These are phyloP conservation scores for Populus davidiana DNA, from an alignment of 345 rosid species.

Conservation along the genomic window DNA sequence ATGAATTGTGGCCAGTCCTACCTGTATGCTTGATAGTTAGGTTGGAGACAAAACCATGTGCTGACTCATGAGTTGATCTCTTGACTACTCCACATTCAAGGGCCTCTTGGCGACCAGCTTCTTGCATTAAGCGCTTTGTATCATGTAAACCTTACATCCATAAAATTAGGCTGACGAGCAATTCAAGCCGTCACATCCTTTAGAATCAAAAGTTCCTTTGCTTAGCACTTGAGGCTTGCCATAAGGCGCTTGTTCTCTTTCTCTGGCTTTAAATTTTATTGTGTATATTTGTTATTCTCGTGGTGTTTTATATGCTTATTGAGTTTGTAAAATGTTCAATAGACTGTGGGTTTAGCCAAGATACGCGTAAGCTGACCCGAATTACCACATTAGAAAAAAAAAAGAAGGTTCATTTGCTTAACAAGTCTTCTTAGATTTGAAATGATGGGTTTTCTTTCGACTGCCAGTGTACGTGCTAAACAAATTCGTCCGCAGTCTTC, in stretches of 20 bases:
- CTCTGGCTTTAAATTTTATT: too few species aligned
- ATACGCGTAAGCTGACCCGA: too few species aligned
- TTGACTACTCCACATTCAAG: not conserved
- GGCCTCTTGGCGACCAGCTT: not conserved
- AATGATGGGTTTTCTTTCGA: constrained; percentile 11
- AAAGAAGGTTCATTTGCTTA: too few species aligned
- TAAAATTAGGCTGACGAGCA: not conserved
- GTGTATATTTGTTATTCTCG: too few species aligned
- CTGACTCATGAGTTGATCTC: not conserved
- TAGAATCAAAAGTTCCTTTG: not conserved
- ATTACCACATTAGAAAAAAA: too few species aligned
- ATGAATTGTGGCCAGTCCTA: not conserved
- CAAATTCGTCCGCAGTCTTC: not conserved
- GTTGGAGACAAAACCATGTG: constrained; percentile 12
- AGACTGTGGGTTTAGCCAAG: too few species aligned
- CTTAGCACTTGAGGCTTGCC: too few species aligned
- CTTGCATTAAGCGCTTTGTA: not conserved
- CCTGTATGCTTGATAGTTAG: not conserved
- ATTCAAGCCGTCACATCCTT: not conserved
- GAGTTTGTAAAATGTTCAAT: too few species aligned
- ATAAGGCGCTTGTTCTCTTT: too few species aligned
- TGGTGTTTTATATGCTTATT: too few species aligned
- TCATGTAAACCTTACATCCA: not conserved
- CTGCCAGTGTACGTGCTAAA: constrained; percentile 4
- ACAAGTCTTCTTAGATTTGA: not conserved